phyloP scores from a whole-genome alignment of 257 asterid genomes.

The Primulina tabacum region DNA sequence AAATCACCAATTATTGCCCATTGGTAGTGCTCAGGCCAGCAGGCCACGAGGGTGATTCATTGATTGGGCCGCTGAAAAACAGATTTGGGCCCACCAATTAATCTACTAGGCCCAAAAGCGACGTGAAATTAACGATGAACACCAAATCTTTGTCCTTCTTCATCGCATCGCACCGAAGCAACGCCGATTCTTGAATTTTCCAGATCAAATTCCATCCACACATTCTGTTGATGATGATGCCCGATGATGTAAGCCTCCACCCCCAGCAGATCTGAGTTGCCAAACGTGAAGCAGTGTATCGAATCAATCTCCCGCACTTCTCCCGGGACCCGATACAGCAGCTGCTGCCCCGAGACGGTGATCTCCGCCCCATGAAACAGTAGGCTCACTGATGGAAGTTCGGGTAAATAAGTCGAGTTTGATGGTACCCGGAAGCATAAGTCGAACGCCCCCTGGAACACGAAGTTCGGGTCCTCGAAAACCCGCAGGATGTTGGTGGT shows the following conservation, averaged over 20 bases:
- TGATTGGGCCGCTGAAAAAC: neutral
- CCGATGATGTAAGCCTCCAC: slow-evolving; percentile 75
- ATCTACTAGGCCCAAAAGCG: neutral
- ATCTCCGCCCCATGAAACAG: slow-evolving; percentile 72
- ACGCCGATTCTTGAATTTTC: slow-evolving; percentile 67
- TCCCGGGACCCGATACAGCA: slow-evolving; percentile 63
- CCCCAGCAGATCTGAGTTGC: slow-evolving; percentile 66
- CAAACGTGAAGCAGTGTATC: slow-evolving; percentile 77
- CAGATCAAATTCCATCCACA: slow-evolving; percentile 84
- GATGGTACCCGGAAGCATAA: slow-evolving; percentile 51
- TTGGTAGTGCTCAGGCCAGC: no score
- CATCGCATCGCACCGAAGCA: slow-evolving; percentile 60
- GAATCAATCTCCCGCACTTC: slow-evolving; percentile 49
- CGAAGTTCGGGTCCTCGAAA: slow-evolving; percentile 67
- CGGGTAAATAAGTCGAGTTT: slow-evolving; percentile 36
- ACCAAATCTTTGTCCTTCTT: slow-evolving; percentile 60
- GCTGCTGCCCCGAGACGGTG: slow-evolving; percentile 40
- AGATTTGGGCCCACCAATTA: neutral
- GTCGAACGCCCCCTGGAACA: slow-evolving; percentile 87
- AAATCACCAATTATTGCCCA: no score
- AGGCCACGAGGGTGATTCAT: neutral
- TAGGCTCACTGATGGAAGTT: slow-evolving; percentile 63
- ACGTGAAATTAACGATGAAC: slow-evolving; percentile 17
- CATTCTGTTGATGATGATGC: slow-evolving; percentile 77
- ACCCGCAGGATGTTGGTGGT: slow-evolving; percentile 41